A percentile compares a stretch with the other conserved stretches of the same genome.
Conservation (phyloP, 139 green algal genomes). For the Coccomyxa sp. region DNA sequence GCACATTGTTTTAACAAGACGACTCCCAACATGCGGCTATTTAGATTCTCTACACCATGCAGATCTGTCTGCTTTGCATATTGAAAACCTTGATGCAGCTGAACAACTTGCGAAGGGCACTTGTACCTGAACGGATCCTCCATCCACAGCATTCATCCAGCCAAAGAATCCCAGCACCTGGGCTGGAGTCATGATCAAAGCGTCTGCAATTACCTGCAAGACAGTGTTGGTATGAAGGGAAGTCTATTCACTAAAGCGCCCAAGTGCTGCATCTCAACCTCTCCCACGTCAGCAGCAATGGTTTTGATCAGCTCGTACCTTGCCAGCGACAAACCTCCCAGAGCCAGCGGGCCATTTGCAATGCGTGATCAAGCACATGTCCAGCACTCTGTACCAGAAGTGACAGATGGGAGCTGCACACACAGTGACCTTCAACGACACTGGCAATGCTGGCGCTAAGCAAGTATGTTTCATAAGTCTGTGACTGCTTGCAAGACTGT, state of each 20-base stretch:
- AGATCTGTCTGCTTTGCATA: too few species aligned
- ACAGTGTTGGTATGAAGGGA: background rate
- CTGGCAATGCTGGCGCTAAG: background rate
- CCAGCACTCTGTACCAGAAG: background rate
- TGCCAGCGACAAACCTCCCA: background rate
- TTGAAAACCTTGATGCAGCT: too few species aligned
- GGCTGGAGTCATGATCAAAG: background rate
- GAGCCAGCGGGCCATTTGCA: background rate
- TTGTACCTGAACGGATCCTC: background rate
- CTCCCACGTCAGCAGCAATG: too few species aligned
- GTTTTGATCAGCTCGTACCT: background rate
- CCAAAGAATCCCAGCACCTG: background rate
- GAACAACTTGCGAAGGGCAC: background rate
- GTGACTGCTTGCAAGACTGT: too few species aligned
- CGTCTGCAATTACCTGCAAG: background rate
- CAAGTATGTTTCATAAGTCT: too few species aligned
- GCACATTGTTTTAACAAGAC: background rate
- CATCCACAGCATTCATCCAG: background rate
- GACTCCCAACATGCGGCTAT: background rate
- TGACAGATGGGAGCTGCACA: background rate
- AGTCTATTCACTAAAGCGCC: too few species aligned
- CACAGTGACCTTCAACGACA: background rate
- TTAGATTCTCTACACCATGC: background rate
- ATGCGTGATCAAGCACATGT: background rate
- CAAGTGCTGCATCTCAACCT: too few species aligned